phyloP scores from a whole-genome alignment of 345 rosid species.

The Streptanthus diversifolius region DNA sequence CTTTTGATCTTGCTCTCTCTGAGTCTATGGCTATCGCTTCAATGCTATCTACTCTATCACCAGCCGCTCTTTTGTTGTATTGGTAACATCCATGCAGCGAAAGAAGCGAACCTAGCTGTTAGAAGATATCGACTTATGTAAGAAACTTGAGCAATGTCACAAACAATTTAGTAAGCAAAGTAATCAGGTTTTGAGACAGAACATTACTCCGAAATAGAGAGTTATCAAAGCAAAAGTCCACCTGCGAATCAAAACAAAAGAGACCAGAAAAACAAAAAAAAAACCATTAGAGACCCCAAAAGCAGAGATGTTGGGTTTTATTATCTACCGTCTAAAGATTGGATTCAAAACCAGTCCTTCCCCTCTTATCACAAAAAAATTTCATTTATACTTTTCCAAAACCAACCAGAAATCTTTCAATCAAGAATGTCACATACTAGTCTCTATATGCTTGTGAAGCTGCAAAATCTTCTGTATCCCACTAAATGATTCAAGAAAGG shows the following conservation, averaged over 20 bases:
- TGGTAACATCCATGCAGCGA: constrained; percentile 74
- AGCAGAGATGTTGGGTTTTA: not conserved
- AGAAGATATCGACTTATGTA: not conserved
- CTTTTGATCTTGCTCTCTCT: constrained; percentile 58
- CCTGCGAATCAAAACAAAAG: constrained; percentile 48
- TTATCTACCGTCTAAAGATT: not conserved
- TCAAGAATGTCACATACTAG: not conserved
- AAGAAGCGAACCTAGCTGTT: constrained; percentile 71
- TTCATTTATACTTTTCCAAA: not conserved
- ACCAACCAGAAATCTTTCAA: not conserved
- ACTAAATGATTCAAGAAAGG: not conserved
- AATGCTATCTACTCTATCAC: constrained; percentile 58
- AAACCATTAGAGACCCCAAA: not conserved
- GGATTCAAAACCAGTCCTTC: not conserved
- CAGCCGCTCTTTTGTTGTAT: constrained; percentile 57
- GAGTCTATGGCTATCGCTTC: constrained; percentile 54
- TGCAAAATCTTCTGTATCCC: not conserved
- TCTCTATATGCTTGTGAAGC: not conserved
- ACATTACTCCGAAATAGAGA: constrained; percentile 76
- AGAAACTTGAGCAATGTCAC: constrained; percentile 23
- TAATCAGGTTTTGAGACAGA: constrained; percentile 2
- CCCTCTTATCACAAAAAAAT: not conserved
- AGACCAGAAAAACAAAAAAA: not conserved
- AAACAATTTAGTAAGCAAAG: not conserved
- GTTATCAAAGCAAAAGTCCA: constrained; percentile 83